These are phyloP conservation scores for Macrolepiota fuliginosa DNA, from an alignment of 768 basidiomycete species.

Conservation along the genomic window DNA sequence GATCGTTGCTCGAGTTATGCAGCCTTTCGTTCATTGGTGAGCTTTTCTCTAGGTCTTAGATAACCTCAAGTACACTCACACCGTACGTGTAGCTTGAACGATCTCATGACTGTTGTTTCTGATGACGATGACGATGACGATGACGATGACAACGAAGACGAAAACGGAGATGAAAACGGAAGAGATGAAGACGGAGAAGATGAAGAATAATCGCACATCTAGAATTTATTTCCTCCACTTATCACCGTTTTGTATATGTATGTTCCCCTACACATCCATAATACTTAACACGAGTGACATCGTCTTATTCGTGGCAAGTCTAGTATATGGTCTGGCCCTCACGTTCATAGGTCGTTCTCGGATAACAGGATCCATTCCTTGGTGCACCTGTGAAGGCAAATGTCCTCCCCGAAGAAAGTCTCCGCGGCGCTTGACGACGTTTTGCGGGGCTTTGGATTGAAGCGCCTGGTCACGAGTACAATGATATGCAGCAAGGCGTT, in stretches of 20 bases:
- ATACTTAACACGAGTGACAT: neutral
- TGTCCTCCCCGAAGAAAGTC: too few species aligned
- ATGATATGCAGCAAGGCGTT: too few species aligned
- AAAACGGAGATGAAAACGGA: too few species aligned
- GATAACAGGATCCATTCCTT: too few species aligned
- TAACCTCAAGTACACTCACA: neutral
- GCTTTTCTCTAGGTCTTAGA: conserved; percentile 20
- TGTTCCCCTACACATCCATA: neutral
- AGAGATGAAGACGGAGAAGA: neutral
- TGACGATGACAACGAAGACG: too few species aligned
- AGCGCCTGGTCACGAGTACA: too few species aligned
- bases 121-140: conserved; percentile 28
- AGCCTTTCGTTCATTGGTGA: conserved; percentile 81
- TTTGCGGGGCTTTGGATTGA: too few species aligned
- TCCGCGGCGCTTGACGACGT: too few species aligned
- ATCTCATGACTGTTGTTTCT: conserved; percentile 59
- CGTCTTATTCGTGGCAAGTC: neutral
- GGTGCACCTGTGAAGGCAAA: too few species aligned
- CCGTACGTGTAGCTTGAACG: conserved; percentile 61
- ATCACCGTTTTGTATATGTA: neutral
- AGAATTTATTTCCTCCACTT: neutral
- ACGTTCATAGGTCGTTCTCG: too few species aligned
- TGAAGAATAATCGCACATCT: neutral
- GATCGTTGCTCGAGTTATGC: conserved; percentile 50
- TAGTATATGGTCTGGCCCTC: too few species aligned